Evolutionary conservation across 2,329 filamentous ascomycete genomes (phyloP).

Genomic region (Pyrenochaeta sp.): DNA sequence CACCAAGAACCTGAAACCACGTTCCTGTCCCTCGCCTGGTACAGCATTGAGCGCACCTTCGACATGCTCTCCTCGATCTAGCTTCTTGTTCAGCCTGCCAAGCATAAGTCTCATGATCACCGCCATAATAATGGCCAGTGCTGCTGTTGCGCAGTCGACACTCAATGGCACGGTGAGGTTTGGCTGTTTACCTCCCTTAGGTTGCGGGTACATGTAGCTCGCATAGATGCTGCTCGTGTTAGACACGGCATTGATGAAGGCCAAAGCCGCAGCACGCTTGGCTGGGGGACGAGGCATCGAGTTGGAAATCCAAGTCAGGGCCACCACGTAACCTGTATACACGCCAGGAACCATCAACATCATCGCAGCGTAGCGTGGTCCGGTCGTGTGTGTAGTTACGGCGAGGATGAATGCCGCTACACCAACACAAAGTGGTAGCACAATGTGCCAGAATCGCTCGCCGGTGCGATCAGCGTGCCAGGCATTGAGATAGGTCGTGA

Average conservation of each 20-base stretch:
- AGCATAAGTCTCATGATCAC: conserved; percentile 69
- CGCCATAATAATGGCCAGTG: conserved; percentile 69
- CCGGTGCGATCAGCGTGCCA: conserved; percentile 75
- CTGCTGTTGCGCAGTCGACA: conserved; percentile 71
- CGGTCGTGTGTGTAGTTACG: conserved; percentile 66
- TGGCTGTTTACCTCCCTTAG: conserved; percentile 37
- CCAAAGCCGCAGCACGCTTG: conserved; percentile 75
- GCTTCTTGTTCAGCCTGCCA: conserved; percentile 70
- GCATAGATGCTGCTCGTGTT: conserved; percentile 76
- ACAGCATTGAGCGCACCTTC: conserved; percentile 62
- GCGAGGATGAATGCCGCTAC: conserved; percentile 72
- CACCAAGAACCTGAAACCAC: conserved; percentile 72
- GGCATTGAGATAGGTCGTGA: conserved; percentile 70
- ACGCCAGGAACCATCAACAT: conserved; percentile 72
- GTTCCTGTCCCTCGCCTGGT: conserved; percentile 63
- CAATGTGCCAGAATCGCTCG: conserved; percentile 74
- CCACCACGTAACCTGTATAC: conserved; percentile 68
- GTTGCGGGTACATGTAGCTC: conserved; percentile 70
- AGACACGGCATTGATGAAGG: conserved; percentile 76
- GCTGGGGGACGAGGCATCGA: conserved; percentile 77
- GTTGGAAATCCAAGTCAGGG: conserved; percentile 77
- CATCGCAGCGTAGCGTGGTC: conserved; percentile 72
- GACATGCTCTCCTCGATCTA: conserved; percentile 68
- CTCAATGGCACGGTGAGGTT: conserved; percentile 65
- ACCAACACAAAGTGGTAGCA: conserved; percentile 66